Percentiles rank a stretch among this genome's conserved stretches.
Conservation (phyloP, 2,329 filamentous ascomycete species). For the Knufia fluminis region DNA sequence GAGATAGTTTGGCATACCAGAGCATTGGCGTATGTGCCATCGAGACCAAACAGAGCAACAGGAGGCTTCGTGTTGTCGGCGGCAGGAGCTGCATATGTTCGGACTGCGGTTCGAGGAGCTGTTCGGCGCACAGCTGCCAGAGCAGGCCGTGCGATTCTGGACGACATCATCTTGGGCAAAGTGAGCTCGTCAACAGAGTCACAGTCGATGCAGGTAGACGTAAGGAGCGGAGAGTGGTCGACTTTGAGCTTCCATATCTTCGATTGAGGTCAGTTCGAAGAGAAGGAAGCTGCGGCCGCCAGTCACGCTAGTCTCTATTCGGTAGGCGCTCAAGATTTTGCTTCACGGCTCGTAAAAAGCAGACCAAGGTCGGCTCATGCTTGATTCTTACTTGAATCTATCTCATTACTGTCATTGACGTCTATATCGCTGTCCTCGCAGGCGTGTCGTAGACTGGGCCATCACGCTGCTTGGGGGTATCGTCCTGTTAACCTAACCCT, state of each 20-base stretch:
- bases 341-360: neutral
- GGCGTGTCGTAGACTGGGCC: no score
- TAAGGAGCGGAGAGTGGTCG: constrained; percentile 7
- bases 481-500: neutral
- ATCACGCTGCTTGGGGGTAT: no score
- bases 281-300: neutral
- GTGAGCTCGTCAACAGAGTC: constrained; percentile 1
- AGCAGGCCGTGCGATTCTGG: constrained; percentile 25
- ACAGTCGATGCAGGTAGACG: neutral
- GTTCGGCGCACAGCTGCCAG: constrained; percentile 52
- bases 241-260: neutral
- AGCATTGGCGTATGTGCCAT: constrained; percentile 97
- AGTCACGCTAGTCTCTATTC: neutral
- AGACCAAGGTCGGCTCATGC: neutral
- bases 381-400: no score
- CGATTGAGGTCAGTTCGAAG: neutral
- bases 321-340: neutral
- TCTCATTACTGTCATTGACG: no score
- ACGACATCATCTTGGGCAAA: constrained; percentile 22
- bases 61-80: constrained; percentile 62
- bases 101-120: constrained; percentile 52
- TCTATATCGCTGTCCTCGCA: no score
- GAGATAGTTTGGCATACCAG: constrained; percentile 72
- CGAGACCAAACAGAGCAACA: constrained; percentile 84
- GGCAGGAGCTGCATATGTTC: constrained; percentile 62